phyloP scores from a whole-genome alignment of 306 rosid genomes.

The barrel medic (Medicago truncatula) region DNA sequence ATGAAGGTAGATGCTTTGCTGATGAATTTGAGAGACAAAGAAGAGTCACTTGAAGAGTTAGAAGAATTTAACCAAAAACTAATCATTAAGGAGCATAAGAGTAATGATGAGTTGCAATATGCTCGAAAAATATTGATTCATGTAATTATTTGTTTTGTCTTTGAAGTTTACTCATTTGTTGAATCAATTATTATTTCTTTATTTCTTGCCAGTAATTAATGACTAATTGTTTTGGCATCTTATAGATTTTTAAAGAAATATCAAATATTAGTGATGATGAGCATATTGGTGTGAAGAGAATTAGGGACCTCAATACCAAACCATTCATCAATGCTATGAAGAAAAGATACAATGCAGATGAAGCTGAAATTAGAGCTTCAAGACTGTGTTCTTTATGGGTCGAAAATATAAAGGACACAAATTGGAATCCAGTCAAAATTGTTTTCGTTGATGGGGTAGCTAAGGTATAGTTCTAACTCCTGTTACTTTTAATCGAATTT shows the following conservation, averaged over 20 bases:
- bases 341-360: slow-evolving; percentile 68
- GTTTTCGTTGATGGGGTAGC: slow-evolving; percentile 47
- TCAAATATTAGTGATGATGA: slow-evolving; percentile 34
- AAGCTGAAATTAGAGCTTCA: slow-evolving; percentile 73
- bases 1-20: slow-evolving; percentile 62
- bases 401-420: slow-evolving; percentile 80
- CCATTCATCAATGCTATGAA: slow-evolving; percentile 78
- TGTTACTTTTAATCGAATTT: too few relatives aligned
- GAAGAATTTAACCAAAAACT: slow-evolving; percentile 68
- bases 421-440: slow-evolving; percentile 86
- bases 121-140: slow-evolving; percentile 75
- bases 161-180: too few relatives aligned
- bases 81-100: slow-evolving; percentile 67
- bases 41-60: slow-evolving; percentile 61
- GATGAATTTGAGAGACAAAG: slow-evolving; percentile 70
- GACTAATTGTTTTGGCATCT: not conserved
- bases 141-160: slow-evolving; percentile 33
- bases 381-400: slow-evolving; percentile 80
- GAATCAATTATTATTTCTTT: slow-evolving; percentile 9
- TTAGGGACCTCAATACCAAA: slow-evolving; percentile 82
- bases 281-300: slow-evolving; percentile 69
- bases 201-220: not conserved
- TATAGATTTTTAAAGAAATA: slow-evolving; percentile 66
- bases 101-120: slow-evolving; percentile 80
- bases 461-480: slow-evolving; percentile 40